A percentile compares a stretch with the other conserved stretches of the same genome.
phyloP scores from a whole-genome alignment of 768 basidiomycete genomes.

The Mycena alexandri region DNA sequence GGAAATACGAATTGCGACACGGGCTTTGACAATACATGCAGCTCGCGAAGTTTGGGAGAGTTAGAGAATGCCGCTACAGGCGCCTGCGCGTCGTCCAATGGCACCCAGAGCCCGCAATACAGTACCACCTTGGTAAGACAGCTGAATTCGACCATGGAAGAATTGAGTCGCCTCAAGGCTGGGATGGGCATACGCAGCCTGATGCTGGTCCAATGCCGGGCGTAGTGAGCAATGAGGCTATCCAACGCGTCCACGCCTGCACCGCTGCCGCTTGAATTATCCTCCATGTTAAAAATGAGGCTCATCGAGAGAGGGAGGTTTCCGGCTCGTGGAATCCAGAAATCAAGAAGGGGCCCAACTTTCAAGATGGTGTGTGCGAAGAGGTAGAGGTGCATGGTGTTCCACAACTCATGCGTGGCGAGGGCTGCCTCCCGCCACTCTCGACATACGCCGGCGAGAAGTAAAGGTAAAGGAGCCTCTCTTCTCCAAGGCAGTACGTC shows the following conservation, averaged over 20 bases:
- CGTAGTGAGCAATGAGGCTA: not conserved
- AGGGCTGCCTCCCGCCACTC: constrained; percentile 20
- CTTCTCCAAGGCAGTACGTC: constrained; percentile 13
- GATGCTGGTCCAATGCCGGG: constrained; percentile 16
- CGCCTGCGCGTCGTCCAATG: too few relatives aligned
- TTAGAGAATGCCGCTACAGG: constrained; percentile 3
- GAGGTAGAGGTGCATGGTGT: constrained; percentile 22
- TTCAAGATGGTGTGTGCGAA: constrained; percentile 6
- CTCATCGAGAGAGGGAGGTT: constrained; percentile 19
- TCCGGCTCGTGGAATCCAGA: constrained; percentile 26
- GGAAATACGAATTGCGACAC: not conserved
- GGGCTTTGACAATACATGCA: constrained; percentile 9
- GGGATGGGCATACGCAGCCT: not conserved
- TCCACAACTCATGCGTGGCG: constrained; percentile 17
- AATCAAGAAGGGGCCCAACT: constrained; percentile 6
- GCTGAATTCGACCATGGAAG: not conserved
- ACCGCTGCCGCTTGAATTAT: not conserved
- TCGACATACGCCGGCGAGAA: constrained; percentile 23
- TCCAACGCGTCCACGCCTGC: not conserved
- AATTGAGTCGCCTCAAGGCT: not conserved
- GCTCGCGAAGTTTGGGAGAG: not conserved
- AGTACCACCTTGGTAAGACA: constrained; percentile 2
- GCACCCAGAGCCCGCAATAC: not conserved
- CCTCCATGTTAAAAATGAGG: constrained; percentile 9
- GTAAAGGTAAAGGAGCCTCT: constrained; percentile 25